Evolutionary conservation across 2,329 filamentous ascomycete species (phyloP), one percentile per base, ranked within the genome.

Genomic region (Epichloe glyceriae): DNA sequence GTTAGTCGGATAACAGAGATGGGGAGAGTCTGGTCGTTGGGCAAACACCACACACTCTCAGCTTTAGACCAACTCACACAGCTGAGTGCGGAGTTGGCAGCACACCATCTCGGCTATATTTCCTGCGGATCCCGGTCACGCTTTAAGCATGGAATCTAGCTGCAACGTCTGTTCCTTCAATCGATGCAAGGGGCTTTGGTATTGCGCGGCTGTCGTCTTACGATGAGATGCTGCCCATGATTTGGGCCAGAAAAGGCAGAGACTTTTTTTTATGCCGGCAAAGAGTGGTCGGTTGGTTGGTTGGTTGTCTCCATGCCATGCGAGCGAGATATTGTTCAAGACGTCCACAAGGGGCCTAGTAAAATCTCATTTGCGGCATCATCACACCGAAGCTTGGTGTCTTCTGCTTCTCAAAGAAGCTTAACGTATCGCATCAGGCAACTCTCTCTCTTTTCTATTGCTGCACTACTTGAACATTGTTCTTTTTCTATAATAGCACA

Each of bases 401-500:
- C n/a, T 14, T 30, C 11, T 12, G n/a, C 38, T 19, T 40, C 38
- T 17, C 38, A 11, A 17, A 8, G 0, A 40, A 15, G 30, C 30
- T 17, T 5, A 34, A 20, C 3, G 17, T 26, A 41, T 26, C 30
- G 22, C n/a, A 22, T 15, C 38, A 10, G 14, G 7, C 6, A 4
- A 55, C 54, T 33, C 35, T 55, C 54, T 39, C 54, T 39, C 75
- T 30, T 8, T 54, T 39, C 75, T 67, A 85, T 69, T 86, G 85
- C 71, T 89, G 85, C 55, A 93, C 86, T 56, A 91, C 84, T 66
- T 91, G 86, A 48, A 93, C 79, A 62, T 91, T 91, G 71, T 93
- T 88, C 80, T 89, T 90, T 68, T 89, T 90, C 86, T 90, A 68
- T 30, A 30, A 11, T 64, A 37, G 15, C 14, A 43, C 19, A 22